Evolutionary conservation across 441 rosid species (phyloP).

Genomic region (Adansonia madagascariensis): DNA sequence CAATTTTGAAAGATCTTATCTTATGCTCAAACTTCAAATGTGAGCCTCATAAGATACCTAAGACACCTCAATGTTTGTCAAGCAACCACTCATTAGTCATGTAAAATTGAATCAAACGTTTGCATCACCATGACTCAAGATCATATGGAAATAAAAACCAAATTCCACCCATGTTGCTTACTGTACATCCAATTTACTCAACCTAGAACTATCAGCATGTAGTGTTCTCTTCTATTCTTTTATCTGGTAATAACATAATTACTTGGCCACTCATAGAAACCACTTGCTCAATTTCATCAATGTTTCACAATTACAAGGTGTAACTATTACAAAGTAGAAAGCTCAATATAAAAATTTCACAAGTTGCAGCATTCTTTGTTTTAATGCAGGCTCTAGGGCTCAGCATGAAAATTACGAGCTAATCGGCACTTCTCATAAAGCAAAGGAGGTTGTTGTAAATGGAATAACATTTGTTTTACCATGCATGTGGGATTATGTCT

Average conservation of each 20-base stretch:
- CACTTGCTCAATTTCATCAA: not conserved
- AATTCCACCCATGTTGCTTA: slow-evolving; percentile 12
- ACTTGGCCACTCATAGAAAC: not conserved
- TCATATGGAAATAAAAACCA: not conserved
- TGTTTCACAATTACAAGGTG: slow-evolving; percentile 8
- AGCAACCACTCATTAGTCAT: not conserved
- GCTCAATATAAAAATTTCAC: slow-evolving; percentile 9
- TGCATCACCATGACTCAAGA: slow-evolving; percentile 13
- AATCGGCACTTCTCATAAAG: not conserved
- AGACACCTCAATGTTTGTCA: not conserved
- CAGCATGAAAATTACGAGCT: slow-evolving; percentile 12
- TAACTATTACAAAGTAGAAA: not conserved
- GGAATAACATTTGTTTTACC: not conserved
- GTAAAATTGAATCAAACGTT: not conserved
- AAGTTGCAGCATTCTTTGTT: not conserved
- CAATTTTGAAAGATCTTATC: not conserved
- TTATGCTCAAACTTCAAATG: not conserved
- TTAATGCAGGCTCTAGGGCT: not conserved
- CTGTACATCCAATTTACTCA: not conserved
- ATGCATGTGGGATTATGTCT: not conserved
- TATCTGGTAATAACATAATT: not conserved
- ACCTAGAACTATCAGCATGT: slow-evolving; percentile 12
- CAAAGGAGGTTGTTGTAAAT: not conserved
- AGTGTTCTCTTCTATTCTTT: not conserved
- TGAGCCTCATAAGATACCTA: not conserved